These are phyloP conservation scores for Bassia scoparia DNA, from an alignment of 148 eudicot genomes.

Conservation along the genomic window DNA sequence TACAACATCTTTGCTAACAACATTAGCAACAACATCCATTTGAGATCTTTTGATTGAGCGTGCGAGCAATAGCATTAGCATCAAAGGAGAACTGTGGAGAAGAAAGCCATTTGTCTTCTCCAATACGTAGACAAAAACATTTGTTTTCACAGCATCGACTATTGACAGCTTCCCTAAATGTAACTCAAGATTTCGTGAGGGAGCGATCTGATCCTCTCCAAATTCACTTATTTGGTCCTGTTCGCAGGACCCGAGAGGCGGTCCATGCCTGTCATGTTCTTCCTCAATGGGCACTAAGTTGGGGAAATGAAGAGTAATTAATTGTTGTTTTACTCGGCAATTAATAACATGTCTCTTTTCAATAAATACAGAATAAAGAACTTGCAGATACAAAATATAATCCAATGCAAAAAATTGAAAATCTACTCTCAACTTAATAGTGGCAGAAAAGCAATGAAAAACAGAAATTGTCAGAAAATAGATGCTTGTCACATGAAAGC, in stretches of 20 bases:
- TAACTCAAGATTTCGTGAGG: conserved; percentile 1
- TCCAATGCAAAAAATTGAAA: not conserved
- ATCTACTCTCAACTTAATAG: not conserved
- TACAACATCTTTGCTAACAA: not conserved
- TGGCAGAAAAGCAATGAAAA: not conserved
- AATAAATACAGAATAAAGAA: not conserved
- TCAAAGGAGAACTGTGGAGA: not conserved
- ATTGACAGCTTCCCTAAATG: not conserved
- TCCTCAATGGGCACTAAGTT: not conserved
- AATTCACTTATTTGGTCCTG: not conserved
- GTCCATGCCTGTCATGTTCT: not conserved
- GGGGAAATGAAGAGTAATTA: not conserved
- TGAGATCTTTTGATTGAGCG: not conserved
- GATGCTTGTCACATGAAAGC: not conserved
- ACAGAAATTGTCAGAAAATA: not conserved
- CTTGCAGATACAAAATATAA: not conserved
- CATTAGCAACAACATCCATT: not conserved
- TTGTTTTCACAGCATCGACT: conserved; percentile 2
- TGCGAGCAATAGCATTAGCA: not conserved
- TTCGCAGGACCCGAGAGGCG: not conserved
- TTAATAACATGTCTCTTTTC: not conserved
- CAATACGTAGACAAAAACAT: conserved; percentile 5
- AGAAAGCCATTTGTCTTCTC: conserved; percentile 19
- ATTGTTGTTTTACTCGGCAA: not conserved
- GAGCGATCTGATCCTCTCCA: conserved; percentile 15